Base-by-base conservation (phyloP, 2,329 filamentous ascomycete species). In the Xylaria sp. region DNA sequence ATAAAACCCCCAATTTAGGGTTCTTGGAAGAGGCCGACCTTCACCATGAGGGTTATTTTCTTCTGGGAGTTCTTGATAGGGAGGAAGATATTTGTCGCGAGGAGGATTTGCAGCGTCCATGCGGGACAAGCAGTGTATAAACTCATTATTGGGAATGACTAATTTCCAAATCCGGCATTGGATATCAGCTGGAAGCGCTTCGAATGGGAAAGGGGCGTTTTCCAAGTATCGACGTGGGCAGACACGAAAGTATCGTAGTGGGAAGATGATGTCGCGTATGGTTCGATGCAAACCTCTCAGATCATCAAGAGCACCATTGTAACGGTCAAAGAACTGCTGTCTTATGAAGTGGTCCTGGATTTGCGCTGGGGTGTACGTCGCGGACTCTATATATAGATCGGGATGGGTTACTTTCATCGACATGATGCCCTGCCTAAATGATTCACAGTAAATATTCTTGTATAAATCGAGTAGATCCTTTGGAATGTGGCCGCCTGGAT, bases 91-190 rank as follows among this genome's bases (percentile, higher is more conserved):
- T 36, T 36, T 76, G 18, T 73, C 68, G 0, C 49, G 5, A 5
- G 78, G 79, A 0, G 73, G 64, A 1, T 74, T 65, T 6, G 70
- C 74, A 0, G 77, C 78, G 39, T 86, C 85, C 0, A 86, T 75
- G 0, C 85, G 78, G 0, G 83, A 85, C 1, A 86, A 74, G 25
- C 79, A 82, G 63, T 87, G 84, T 3, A 86, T 70, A 0, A 81
- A 56, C 0, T 78, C 33, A 0, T 72, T 41, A 55, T 81, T 82
- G n/a, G 81, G 75, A 0, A 85, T 75, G 1, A 77, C n/a, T 0
- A 75, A n/a, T 6, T 68, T 71, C 13, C 86, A 78, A 10, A 86
- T 83, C 1, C 69, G 69, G 2, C 75, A 71, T 59, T 82, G 79
- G 0, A 82, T 25, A 0, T 73, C 6, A 0, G 43, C 9, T 0